Percentiles rank a stretch among this genome's conserved stretches.
These are phyloP conservation scores for Papiliotrema flavescens DNA, from an alignment of 1,284 basidiomycete species.

Conservation along the genomic window DNA sequence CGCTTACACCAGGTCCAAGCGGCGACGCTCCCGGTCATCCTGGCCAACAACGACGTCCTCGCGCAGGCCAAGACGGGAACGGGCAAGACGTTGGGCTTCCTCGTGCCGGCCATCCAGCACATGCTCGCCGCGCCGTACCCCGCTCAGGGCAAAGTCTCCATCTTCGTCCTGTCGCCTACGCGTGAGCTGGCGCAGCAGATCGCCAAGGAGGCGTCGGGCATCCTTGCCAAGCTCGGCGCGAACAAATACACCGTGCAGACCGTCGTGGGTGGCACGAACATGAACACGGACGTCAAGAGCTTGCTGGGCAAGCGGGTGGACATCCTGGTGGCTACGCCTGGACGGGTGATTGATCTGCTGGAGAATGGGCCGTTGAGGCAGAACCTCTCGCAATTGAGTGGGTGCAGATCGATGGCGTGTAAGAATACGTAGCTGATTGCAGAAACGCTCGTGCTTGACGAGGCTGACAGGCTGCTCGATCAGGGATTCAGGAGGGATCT, in stretches of 20 bases:
- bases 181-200: slow-evolving; percentile 53
- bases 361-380: slow-evolving; percentile 42
- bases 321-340: slow-evolving; percentile 53
- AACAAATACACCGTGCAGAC: slow-evolving; percentile 40
- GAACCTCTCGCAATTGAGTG: slow-evolving; percentile 33
- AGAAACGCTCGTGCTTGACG: slow-evolving; percentile 51
- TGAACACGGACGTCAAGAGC: slow-evolving; percentile 45
- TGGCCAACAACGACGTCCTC: slow-evolving; percentile 50
- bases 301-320: slow-evolving; percentile 35
- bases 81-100: slow-evolving; percentile 56
- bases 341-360: slow-evolving; percentile 53
- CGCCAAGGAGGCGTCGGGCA: slow-evolving; percentile 23
- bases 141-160: slow-evolving; percentile 24
- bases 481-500: slow-evolving; percentile 42
- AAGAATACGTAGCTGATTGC: slow-evolving; percentile 1
- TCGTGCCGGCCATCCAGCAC: slow-evolving; percentile 52
- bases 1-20: slow-evolving; percentile 45
- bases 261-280: slow-evolving; percentile 52
- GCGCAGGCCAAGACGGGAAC: slow-evolving; percentile 57
- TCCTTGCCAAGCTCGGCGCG: slow-evolving; percentile 16
- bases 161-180: slow-evolving; percentile 52
- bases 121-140: slow-evolving; percentile 33
- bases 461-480: slow-evolving; percentile 53
- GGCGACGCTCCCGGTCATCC: slow-evolving; percentile 50
- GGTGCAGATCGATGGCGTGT: slow-evolving; percentile 1